Evolutionary conservation across 164 flowering plant species (phyloP), one percentile per base, ranked within the genome.

Genomic region (Buxus sempervirens): DNA sequence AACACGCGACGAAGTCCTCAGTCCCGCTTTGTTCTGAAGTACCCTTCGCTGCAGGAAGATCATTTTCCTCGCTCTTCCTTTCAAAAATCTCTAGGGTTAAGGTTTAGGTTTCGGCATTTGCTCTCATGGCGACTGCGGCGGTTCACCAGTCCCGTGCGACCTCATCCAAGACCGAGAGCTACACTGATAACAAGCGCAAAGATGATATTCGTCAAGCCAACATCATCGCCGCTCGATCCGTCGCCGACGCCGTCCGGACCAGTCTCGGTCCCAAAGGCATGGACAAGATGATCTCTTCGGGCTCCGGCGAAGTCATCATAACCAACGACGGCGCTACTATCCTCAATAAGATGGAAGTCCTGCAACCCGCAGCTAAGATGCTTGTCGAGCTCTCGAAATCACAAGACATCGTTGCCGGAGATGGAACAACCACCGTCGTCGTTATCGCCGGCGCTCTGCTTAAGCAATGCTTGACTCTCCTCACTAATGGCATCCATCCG

Each of bases 261-360:
- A 83, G 88, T 60, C 84, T 94, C 25, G 96, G 97, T 2, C 97
- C 98, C 42, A 87, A 88, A 54, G 98, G 98, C 4, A 94, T 94
- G 98, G 98, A 94, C 86, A 94, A 94, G 83, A 91, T 91, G 96
- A 89, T 94, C 82, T 85, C 91, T 67, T 81, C 95, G 54, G 86
- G 92, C 24, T 75, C 74, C 70, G 98, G 96, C 59, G 98, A 94
- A 66, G 97, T 91, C 68, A 90, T 91, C 77, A 94, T 94, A 75
- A 91, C 98, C 74, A 94, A 94, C 79, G 98, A 94, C 75, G 98
- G 98, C 56, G 97, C 98, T 55, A 94, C 97, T 56, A 94, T 94
- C 65, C 88, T 94, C 65, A 87, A 90, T 80, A 90, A 85, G 73
- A 94, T 94, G 98, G 92, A 91, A 53, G 95, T 89, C 55, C 89